Evolutionary conservation across 2,329 filamentous ascomycete species (phyloP), one percentile per base, ranked within the genome.

Genomic region (Aspergillus alliaceus): DNA sequence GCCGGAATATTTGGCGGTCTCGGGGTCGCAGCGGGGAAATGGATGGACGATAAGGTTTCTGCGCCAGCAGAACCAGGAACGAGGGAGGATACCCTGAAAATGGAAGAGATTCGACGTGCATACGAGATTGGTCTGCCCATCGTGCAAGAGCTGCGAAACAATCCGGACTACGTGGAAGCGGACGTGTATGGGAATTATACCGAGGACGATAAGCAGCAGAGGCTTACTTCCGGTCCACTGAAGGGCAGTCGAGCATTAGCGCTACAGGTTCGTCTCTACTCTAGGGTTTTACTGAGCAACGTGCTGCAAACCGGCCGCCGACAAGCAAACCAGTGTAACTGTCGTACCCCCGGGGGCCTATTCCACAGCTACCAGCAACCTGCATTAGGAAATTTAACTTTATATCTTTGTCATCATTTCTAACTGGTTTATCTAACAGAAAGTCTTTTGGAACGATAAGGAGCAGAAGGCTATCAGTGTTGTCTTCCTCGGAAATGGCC

Each of bases 401-500:
- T n/a, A n/a, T n/a, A n/a, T 9, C 12, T 29, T 25, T 25, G 5
- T 3, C 18, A 24, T 34, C 12, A 22, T 11, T 53, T 59, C 66
- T 65, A 64, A 66, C 56, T 47, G 51, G 52, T 51, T 51, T 34
- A 34, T 59, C 42, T 18, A 73, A 64, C 83, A 90, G 77, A 81
- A 83, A 64, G 74, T 89, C 1, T 92, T 90, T 68, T 85, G 82
- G 78, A 85, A 90, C 68, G 67, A 76, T 3, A 71, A 72, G 29
- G 84, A 85, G 6, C 80, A 84, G 62, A 83, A 85, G 64, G 71
- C 86, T 32, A 75, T 87, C 11, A 83, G 80, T 50, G 79, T 92
- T n/a, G 77, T 92, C 4, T 89, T 82, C 78, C 81, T 92, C 53
- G 90, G 90, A 6, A 72, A 78, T n/a, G 83, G 79, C 1, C 69